Evolutionary conservation across 139 green algal genomes (phyloP).

Genomic region (Chlorella sp.): DNA sequence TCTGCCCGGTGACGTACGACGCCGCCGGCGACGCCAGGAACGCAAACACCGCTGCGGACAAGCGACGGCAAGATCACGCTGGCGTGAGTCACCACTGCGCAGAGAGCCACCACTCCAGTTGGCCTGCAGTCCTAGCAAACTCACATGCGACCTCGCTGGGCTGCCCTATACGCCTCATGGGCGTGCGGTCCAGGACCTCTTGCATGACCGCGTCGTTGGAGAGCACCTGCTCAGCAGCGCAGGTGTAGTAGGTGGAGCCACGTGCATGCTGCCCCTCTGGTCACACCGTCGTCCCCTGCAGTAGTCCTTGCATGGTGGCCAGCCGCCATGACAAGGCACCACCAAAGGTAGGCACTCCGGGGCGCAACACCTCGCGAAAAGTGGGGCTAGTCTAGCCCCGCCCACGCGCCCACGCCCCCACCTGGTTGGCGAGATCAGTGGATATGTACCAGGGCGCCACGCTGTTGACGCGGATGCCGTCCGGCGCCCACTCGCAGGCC

Average conservation of each 20-base stretch:
- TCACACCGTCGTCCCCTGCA: not conserved
- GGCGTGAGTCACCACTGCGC: no score
- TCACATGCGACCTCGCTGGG: constrained; percentile 60
- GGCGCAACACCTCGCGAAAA: not conserved
- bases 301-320: no score
- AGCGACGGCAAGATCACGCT: no score
- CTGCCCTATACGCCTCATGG: constrained; percentile 67
- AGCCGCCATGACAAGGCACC: no score
- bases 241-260: not conserved
- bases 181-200: constrained; percentile 66
- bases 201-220: constrained; percentile 46
- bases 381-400: not conserved
- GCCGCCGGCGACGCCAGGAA: constrained; percentile 64
- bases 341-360: no score
- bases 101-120: no score
- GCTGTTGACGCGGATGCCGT: constrained; percentile 77
- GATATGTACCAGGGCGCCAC: constrained; percentile 91
- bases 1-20: constrained; percentile 74
- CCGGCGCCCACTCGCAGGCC: constrained; percentile 75
- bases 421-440: constrained; percentile 59
- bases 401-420: constrained; percentile 6
- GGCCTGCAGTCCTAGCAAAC: no score
- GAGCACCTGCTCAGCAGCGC: constrained; percentile 15
- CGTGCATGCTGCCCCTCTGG: not conserved
- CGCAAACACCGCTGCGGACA: constrained; percentile 11